Conservation (phyloP, 2,329 filamentous ascomycete genomes). For the Fusarium sp. region DNA sequence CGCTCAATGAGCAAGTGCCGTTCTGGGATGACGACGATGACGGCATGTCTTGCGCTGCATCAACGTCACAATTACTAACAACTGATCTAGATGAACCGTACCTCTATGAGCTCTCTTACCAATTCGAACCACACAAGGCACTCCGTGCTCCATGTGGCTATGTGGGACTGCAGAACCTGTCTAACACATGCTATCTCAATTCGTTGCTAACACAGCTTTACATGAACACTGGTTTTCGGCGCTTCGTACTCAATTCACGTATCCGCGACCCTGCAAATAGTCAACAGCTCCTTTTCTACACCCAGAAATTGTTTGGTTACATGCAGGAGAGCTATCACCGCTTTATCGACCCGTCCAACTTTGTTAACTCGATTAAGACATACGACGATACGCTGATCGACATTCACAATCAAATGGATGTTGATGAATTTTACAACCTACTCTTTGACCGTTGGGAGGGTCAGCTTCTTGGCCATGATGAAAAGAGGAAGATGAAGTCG, state of each 20-base stretch:
- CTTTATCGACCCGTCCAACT: slow-evolving; percentile 78
- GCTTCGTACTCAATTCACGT: slow-evolving; percentile 81
- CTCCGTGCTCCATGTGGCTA: slow-evolving; percentile 86
- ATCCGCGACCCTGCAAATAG: slow-evolving; percentile 68
- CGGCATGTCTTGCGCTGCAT: slow-evolving; percentile 52
- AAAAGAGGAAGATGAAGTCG: slow-evolving; percentile 80
- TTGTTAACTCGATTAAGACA: slow-evolving; percentile 83
- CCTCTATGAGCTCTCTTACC: slow-evolving; percentile 71
- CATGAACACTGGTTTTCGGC: slow-evolving; percentile 92
- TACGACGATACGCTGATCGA: slow-evolving; percentile 89
- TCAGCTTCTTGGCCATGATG: slow-evolving; percentile 77
- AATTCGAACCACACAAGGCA: slow-evolving; percentile 76
- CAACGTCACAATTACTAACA: slow-evolving; percentile 27
- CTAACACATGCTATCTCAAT: slow-evolving; percentile 98
- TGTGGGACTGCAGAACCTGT: slow-evolving; percentile 90
- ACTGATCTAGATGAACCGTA: slow-evolving; percentile 63
- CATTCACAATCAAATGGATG: slow-evolving; percentile 94
- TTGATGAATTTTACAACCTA: slow-evolving; percentile 97
- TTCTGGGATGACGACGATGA: slow-evolving; percentile 58
- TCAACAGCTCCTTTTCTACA: slow-evolving; percentile 81
- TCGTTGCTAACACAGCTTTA: slow-evolving; percentile 94
- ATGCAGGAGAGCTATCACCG: slow-evolving; percentile 88
- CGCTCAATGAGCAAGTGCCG: slow-evolving; percentile 55
- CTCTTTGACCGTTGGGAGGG: slow-evolving; percentile 93
- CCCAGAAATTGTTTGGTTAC: slow-evolving; percentile 84